phyloP scores from a whole-genome alignment of 2,329 filamentous ascomycete species.

The Volutella citrinella region DNA sequence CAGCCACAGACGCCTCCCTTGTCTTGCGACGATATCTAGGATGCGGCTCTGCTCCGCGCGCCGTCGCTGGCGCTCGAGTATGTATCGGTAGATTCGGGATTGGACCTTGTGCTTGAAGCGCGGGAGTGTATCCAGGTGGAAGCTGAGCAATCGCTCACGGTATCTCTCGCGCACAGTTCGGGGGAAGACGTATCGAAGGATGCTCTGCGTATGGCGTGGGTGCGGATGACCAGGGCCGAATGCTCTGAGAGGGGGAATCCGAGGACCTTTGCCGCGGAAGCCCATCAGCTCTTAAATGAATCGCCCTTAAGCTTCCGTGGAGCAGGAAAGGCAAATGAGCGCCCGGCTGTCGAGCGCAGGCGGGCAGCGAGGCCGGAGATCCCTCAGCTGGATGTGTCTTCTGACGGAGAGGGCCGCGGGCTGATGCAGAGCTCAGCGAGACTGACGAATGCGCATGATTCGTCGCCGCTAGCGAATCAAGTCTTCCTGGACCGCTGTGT shows the following conservation, averaged over 20 bases:
- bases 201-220: conserved; percentile 42
- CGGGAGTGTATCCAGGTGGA: conserved; percentile 75
- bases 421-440: conserved; percentile 17
- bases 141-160: conserved; percentile 62
- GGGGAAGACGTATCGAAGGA: conserved; percentile 69
- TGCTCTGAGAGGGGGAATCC: too few species aligned
- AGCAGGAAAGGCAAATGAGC: too few species aligned
- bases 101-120: conserved; percentile 68
- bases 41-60: conserved; percentile 47
- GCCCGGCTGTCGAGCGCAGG: too few species aligned
- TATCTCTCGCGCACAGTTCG: conserved; percentile 57
- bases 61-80: conserved; percentile 62
- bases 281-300: too few species aligned
- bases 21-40: conserved; percentile 40
- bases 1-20: conserved; percentile 45
- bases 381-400: conserved; percentile 29
- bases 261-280: too few species aligned
- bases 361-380: too few species aligned
- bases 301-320: too few species aligned
- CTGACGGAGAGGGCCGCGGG: conserved; percentile 24
- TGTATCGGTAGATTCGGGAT: conserved; percentile 71
- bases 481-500: conserved; percentile 1
- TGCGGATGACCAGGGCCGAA: conserved; percentile 35
- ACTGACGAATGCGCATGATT: conserved; percentile 25
- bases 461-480: conserved; percentile 2